A percentile compares a stretch with the other conserved stretches of the same genome.
These are phyloP conservation scores for Apium graveolens DNA, from an alignment of 129 eudicot genomes.

Conservation along the genomic window DNA sequence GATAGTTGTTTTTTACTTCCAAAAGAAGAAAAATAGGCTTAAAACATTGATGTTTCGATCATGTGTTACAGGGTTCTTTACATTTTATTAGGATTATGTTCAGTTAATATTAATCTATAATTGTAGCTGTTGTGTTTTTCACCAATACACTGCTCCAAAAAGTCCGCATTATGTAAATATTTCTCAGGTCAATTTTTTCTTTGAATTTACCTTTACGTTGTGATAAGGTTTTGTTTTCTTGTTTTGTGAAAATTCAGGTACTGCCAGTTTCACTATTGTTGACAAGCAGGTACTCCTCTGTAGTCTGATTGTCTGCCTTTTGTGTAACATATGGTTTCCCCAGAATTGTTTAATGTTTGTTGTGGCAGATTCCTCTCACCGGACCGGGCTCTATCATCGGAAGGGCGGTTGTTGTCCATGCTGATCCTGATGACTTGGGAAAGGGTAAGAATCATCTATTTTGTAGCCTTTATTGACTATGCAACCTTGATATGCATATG, in stretches of 20 bases:
- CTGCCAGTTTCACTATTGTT: slow-evolving; percentile 60
- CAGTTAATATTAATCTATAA: background rate
- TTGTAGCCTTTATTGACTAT: background rate
- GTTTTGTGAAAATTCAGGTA: slow-evolving; percentile 36
- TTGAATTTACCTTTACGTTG: background rate
- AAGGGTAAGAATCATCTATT: slow-evolving; percentile 42
- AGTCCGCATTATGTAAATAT: background rate
- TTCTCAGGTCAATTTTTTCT: background rate
- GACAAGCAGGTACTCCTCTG: slow-evolving; percentile 64
- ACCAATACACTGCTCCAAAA: no score
- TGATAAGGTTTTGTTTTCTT: background rate
- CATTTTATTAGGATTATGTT: background rate
- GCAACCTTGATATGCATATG: background rate
- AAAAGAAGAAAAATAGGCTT: background rate
- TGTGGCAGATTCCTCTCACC: slow-evolving; percentile 67
- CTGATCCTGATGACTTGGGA: slow-evolving; percentile 97
- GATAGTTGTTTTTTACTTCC: background rate
- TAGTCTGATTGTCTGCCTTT: slow-evolving; percentile 1
- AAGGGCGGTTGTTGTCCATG: slow-evolving; percentile 98
- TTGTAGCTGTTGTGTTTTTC: no score
- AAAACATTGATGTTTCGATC: background rate
- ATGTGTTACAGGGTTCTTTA: background rate
- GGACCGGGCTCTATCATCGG: slow-evolving; percentile 85
- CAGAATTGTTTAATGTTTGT: slow-evolving; percentile 7
- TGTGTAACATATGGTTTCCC: background rate